Percentiles rank a stretch among this genome's conserved stretches.
phyloP scores from a whole-genome alignment of 352 stramenopile species.

The Pythium diclinum region DNA sequence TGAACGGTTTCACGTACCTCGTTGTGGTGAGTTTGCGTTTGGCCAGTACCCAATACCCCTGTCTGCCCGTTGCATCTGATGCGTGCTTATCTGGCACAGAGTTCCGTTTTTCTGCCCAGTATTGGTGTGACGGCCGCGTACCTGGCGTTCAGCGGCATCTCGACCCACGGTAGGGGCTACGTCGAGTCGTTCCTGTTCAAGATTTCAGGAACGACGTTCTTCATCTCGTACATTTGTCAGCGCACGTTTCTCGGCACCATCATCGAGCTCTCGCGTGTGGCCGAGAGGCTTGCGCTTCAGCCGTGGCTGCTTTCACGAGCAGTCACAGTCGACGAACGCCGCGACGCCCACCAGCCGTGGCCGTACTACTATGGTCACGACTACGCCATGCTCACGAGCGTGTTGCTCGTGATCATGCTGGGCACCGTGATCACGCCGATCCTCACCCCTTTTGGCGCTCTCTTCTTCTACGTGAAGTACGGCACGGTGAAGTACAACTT shows the following conservation, averaged over 20 bases:
- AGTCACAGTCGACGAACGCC: slow-evolving; percentile 52
- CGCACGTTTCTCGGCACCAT: slow-evolving; percentile 71
- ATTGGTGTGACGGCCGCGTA: slow-evolving; percentile 79
- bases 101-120: slow-evolving; percentile 70
- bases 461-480: slow-evolving; percentile 83
- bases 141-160: slow-evolving; percentile 58
- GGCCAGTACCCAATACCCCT: neutral
- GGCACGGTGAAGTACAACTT: slow-evolving; percentile 80
- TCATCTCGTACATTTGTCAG: slow-evolving; percentile 86
- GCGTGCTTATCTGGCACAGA: slow-evolving; percentile 32
- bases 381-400: slow-evolving; percentile 75
- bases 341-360: slow-evolving; percentile 45
- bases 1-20: slow-evolving; percentile 77
- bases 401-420: slow-evolving; percentile 71
- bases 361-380: slow-evolving; percentile 75
- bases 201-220: slow-evolving; percentile 74
- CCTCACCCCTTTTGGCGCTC: slow-evolving; percentile 69
- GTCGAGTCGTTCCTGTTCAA: slow-evolving; percentile 84
- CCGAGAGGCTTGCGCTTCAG: slow-evolving; percentile 61
- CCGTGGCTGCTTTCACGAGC: slow-evolving; percentile 66
- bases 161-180: slow-evolving; percentile 54
- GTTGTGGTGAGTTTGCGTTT: slow-evolving; percentile 46
- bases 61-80: neutral
- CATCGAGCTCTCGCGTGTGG: slow-evolving; percentile 64
- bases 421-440: slow-evolving; percentile 77